Evolutionary conservation across 73 alveolate species (phyloP).

Genomic region (Stentor roeselii): DNA sequence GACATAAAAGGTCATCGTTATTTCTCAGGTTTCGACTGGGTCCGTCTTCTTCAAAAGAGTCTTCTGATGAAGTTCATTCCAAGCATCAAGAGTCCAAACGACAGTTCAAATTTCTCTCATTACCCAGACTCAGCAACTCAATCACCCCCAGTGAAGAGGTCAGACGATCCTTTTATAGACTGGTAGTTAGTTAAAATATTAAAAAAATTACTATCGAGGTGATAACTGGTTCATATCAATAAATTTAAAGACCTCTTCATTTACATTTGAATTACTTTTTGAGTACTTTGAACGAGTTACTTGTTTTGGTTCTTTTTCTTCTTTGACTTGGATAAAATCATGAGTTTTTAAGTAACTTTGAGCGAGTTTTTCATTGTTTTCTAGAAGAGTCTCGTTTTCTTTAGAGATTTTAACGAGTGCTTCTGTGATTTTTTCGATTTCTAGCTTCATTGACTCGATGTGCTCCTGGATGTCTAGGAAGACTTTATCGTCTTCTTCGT

Average conservation of each 20-base stretch:
- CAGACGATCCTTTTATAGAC: conserved; percentile 87
- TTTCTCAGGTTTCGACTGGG: conserved; percentile 62
- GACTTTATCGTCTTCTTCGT: not conserved
- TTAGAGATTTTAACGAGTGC: not conserved
- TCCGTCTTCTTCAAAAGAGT: conserved; percentile 51
- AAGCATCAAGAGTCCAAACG: conserved; percentile 65
- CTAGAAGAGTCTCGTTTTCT: not conserved
- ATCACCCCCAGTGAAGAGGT: conserved; percentile 54
- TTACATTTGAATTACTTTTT: not conserved
- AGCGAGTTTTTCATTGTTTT: conserved; percentile 24
- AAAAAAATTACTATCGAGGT: not conserved
- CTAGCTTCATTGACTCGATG: conserved; percentile 9
- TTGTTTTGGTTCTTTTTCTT: not conserved
- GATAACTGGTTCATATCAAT: not conserved
- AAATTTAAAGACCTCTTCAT: not conserved
- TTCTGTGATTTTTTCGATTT: not conserved
- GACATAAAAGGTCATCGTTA: conserved; percentile 89
- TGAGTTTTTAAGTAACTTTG: not conserved
- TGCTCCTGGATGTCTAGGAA: not conserved
- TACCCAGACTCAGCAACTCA: conserved; percentile 87
- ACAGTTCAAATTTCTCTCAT: conserved; percentile 78
- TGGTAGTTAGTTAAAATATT: conserved; percentile 50
- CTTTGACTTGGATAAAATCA: not conserved
- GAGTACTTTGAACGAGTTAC: not conserved
- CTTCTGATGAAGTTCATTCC: conserved; percentile 87